Percentiles rank a stretch among this genome's conserved stretches.
Conservation (phyloP, 2,329 filamentous ascomycete genomes). For the Emergomyces orientalis region DNA sequence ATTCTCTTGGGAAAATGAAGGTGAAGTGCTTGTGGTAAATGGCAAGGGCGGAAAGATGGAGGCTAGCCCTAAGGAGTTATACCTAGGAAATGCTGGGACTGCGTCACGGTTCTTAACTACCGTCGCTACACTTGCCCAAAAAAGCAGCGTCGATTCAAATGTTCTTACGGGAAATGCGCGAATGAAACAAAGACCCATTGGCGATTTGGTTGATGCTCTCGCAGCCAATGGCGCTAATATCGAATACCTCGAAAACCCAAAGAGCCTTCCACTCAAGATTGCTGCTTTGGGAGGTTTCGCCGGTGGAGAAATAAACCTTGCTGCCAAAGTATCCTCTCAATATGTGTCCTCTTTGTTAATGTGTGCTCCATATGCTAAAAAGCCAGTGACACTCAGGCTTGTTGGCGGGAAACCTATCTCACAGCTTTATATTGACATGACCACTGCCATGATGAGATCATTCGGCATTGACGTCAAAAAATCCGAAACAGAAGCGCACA, state of each 20-base stretch:
- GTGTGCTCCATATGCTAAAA: conserved; percentile 93
- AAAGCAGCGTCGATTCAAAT: conserved; percentile 55
- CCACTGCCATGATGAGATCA: conserved; percentile 88
- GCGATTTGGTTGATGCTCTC: conserved; percentile 82
- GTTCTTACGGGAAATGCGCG: conserved; percentile 86
- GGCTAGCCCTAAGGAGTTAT: conserved; percentile 68
- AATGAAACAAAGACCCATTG: conserved; percentile 94
- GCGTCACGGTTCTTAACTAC: conserved; percentile 92
- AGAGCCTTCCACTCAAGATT: conserved; percentile 75
- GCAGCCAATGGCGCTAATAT: conserved; percentile 78
- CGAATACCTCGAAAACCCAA: conserved; percentile 72
- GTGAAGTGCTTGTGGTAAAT: conserved; percentile 79
- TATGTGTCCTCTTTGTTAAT: conserved; percentile 96
- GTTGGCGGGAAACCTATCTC: conserved; percentile 97
- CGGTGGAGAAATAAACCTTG: conserved; percentile 81
- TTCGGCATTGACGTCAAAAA: conserved; percentile 76
- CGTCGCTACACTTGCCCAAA: conserved; percentile 71
- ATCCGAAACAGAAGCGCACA: conserved; percentile 71
- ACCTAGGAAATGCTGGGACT: conserved; percentile 92
- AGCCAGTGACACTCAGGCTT: conserved; percentile 78
- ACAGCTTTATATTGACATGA: conserved; percentile 97
- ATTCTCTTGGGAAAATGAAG: conserved; percentile 89
- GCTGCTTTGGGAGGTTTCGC: conserved; percentile 72
- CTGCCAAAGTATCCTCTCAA: conserved; percentile 95
- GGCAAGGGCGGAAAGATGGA: conserved; percentile 80